Evolutionary conservation across 257 asterid species (phyloP).

Genomic region (Osmanthus fragrans): DNA sequence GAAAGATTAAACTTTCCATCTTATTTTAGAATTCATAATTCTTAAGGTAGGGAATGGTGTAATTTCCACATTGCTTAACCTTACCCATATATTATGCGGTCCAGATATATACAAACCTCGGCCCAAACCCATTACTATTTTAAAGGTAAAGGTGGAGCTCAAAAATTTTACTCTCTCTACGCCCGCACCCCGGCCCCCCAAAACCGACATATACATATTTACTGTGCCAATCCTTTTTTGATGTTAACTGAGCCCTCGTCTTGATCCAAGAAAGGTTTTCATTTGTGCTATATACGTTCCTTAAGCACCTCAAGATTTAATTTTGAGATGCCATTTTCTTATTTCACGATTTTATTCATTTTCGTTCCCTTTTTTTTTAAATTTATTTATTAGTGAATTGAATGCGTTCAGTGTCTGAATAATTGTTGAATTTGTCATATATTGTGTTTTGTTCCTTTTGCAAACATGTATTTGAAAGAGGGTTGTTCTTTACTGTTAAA

Average conservation of each 20-base stretch:
- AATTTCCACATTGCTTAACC: too few relatives aligned
- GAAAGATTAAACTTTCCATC: too few relatives aligned
- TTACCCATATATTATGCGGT: too few relatives aligned
- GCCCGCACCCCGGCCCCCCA: too few relatives aligned
- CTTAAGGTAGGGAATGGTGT: too few relatives aligned
- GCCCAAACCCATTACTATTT: too few relatives aligned
- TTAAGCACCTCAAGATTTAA: not conserved
- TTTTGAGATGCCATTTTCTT: not conserved
- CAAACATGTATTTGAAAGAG: slow-evolving; percentile 62
- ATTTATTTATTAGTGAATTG: not conserved
- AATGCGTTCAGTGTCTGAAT: not conserved
- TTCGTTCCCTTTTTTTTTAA: not conserved
- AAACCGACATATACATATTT: not conserved
- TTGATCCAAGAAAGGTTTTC: not conserved
- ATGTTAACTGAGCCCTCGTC: not conserved
- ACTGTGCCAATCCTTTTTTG: not conserved
- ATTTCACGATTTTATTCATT: not conserved
- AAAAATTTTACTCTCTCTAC: too few relatives aligned
- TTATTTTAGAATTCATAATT: too few relatives aligned
- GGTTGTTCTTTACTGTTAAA: slow-evolving; percentile 66
- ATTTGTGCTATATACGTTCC: not conserved
- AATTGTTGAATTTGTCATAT: not conserved
- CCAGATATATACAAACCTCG: too few relatives aligned
- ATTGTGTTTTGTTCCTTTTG: not conserved
- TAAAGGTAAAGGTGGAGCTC: not conserved